Percentiles rank a stretch among this genome's conserved stretches.
Conservation (phyloP, 331 rosid genomes). For the Acacia pycnantha region DNA sequence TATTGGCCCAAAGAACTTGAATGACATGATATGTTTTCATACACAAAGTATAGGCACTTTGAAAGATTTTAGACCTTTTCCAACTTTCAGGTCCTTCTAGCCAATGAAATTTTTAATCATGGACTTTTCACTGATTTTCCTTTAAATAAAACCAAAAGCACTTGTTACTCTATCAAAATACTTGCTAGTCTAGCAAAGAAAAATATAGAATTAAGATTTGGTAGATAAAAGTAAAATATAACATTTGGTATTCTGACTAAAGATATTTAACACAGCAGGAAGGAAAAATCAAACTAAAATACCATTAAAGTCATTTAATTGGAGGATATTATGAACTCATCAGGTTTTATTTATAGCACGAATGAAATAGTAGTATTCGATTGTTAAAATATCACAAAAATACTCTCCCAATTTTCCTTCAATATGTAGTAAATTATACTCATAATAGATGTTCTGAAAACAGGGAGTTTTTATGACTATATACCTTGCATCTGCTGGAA, state of each 20-base stretch:
- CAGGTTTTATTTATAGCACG: slow-evolving; percentile 14
- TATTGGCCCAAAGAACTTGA: not conserved
- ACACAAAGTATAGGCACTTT: too few relatives aligned
- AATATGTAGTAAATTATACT: not conserved
- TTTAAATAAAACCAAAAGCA: not conserved
- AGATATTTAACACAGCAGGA: slow-evolving; percentile 1
- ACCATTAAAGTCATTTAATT: not conserved
- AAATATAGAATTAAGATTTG: slow-evolving; percentile 8
- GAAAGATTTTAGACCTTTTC: too few relatives aligned
- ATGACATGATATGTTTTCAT: not conserved
- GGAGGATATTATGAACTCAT: not conserved
- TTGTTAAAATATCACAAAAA: not conserved
- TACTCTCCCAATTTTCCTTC: slow-evolving; percentile 10
- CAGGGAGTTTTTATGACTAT: not conserved
- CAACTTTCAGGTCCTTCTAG: too few relatives aligned
- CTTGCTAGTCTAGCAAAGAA: slow-evolving; percentile 5
- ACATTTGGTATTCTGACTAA: not conserved
- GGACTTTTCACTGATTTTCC: too few relatives aligned
- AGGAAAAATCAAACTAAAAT: slow-evolving; percentile 22
- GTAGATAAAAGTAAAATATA: not conserved
- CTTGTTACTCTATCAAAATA: not conserved
- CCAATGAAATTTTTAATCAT: too few relatives aligned
- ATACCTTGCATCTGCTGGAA: slow-evolving; percentile 83
- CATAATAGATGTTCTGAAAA: not conserved
- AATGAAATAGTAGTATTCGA: not conserved